A percentile compares a stretch with the other conserved stretches of the same genome.
phyloP scores from a whole-genome alignment of 495 filamentous ascomycete genomes.

The Letharia lupina region DNA sequence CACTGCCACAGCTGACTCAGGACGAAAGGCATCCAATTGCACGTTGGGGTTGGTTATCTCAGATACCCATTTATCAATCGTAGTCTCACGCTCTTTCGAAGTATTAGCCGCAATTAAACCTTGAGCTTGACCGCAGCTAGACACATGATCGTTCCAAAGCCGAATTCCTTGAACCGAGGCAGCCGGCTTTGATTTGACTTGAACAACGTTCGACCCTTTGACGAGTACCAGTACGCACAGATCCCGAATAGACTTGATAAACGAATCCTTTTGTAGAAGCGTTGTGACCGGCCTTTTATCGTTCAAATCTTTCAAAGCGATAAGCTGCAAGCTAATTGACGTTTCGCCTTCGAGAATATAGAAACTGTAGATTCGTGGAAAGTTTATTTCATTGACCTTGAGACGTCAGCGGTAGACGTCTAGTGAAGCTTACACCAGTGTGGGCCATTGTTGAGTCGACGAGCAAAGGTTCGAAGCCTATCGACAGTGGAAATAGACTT shows the following conservation, averaged over 20 bases:
- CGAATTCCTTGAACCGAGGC: neutral
- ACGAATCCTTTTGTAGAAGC: slow-evolving; percentile 9
- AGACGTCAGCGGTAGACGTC: slow-evolving; percentile 3
- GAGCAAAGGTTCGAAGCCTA: neutral
- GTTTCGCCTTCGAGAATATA: slow-evolving; percentile 9
- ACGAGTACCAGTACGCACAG: slow-evolving; percentile 7
- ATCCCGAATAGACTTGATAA: slow-evolving; percentile 5
- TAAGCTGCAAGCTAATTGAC: slow-evolving; percentile 11
- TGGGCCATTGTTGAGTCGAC: neutral
- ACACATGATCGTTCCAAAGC: neutral
- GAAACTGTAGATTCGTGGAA: slow-evolving; percentile 15
- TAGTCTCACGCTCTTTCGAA: neutral
- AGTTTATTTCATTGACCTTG: slow-evolving; percentile 10
- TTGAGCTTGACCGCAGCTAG: neutral
- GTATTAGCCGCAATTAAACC: neutral
- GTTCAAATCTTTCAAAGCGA: slow-evolving; percentile 11
- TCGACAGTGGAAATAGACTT: neutral
- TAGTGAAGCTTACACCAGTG: neutral
- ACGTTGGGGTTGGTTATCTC: neutral
- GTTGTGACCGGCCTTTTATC: slow-evolving; percentile 12
- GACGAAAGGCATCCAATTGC: neutral
- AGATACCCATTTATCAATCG: neutral
- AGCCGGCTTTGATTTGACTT: neutral
- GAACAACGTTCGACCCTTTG: neutral
- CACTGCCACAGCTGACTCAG: neutral